Evolutionary conservation across 176 grass and related monocot genomes (phyloP).

Genomic region (Zea mays): Zm-B73-REFERENCE-NAM-5.0 NC_050103.1:151126501-151127000

Average conservation of each 20-base stretch:
- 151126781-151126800: background rate
- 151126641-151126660: conserved; percentile 12
- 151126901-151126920: background rate
- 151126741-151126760: conserved; percentile 13
- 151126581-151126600: background rate
- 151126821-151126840: background rate
- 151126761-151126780: conserved; percentile 23
- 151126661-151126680: conserved; percentile 4
- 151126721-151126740: background rate
- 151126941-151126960: background rate
- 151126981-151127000: too few relatives aligned
- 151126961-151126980: background rate
- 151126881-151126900: background rate
- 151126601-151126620: background rate
- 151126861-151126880: background rate
- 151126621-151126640: background rate
- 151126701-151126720: conserved; percentile 15
- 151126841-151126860: background rate
- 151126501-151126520: background rate
- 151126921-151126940: background rate
- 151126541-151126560: conserved; percentile 30
- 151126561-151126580: conserved; percentile 22
- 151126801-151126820: background rate
- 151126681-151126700: conserved; percentile 34
- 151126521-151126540: background rate